These are phyloP conservation scores for Karstenula rhodostoma DNA, from an alignment of 2,329 filamentous ascomycete species.

Conservation along the genomic window DNA sequence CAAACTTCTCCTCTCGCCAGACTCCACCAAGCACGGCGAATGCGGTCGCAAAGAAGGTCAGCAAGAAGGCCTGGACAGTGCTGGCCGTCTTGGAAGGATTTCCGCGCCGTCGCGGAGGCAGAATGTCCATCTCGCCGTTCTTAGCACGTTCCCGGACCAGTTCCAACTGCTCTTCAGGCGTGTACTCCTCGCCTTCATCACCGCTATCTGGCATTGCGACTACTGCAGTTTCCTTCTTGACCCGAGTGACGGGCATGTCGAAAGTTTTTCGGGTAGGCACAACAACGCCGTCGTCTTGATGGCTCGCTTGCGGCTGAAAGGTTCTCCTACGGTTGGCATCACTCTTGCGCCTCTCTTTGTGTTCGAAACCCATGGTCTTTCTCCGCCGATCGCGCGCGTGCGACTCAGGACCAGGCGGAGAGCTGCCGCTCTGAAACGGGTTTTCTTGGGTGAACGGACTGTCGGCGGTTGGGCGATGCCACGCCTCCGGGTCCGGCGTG, in stretches of 20 bases:
- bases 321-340: conserved; percentile 53
- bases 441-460: conserved; percentile 88
- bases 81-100: conserved; percentile 51
- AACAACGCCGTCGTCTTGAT: conserved; percentile 61
- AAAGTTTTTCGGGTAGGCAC: conserved; percentile 67
- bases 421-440: conserved; percentile 88
- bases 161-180: conserved; percentile 82
- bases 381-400: conserved; percentile 58
- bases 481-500: conserved; percentile 59
- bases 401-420: conserved; percentile 60
- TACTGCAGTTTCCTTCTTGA: conserved; percentile 51
- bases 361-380: conserved; percentile 58
- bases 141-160: conserved; percentile 73
- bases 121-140: conserved; percentile 62
- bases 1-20: conserved; percentile 95
- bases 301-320: conserved; percentile 51
- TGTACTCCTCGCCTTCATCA: conserved; percentile 89
- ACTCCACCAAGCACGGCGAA: conserved; percentile 77
- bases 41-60: conserved; percentile 74
- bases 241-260: conserved; percentile 62
- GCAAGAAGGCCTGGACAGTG: conserved; percentile 70
- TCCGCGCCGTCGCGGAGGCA: conserved; percentile 48
- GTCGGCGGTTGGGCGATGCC: conserved; percentile 54
- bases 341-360: conserved; percentile 54
- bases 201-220: conserved; percentile 52